Conservation (phyloP, 352 stramenopile genomes). For the Halophytophthora polymorphica region DNA sequence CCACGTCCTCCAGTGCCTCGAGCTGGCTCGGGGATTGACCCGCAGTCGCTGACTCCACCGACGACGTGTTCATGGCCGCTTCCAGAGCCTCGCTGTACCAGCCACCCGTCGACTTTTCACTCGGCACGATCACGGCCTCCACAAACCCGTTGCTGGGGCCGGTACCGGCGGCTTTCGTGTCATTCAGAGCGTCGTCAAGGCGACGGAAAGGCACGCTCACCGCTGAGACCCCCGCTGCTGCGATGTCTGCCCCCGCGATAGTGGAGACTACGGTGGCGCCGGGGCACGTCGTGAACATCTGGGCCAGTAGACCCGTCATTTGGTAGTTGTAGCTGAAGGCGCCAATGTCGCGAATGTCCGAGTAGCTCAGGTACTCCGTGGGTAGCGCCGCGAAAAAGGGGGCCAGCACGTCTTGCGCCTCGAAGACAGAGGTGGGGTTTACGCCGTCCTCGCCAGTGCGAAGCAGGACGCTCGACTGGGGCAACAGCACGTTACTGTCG, state of each 20-base stretch:
- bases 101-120: conserved; percentile 21
- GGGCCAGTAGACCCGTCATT: conserved; percentile 61
- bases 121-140: conserved; percentile 66
- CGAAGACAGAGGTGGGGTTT: conserved; percentile 50
- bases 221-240: too few species aligned
- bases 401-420: conserved; percentile 39
- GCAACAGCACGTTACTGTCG: conserved; percentile 54
- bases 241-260: conserved; percentile 1
- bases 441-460: conserved; percentile 46
- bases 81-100: conserved; percentile 62
- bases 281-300: conserved; percentile 75
- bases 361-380: conserved; percentile 62
- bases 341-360: conserved; percentile 72
- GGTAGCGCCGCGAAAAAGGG: conserved; percentile 61
- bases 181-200: conserved; percentile 16
- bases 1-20: conserved; percentile 61
- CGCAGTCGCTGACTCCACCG: conserved; percentile 19
- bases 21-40: conserved; percentile 22
- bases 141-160: conserved; percentile 24
- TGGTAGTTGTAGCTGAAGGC: conserved; percentile 86
- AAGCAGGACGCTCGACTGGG: conserved; percentile 49
- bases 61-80: conserved; percentile 39
- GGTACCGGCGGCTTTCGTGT: conserved; percentile 1
- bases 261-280: conserved; percentile 29
- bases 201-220: conserved; percentile 20